Base-by-base conservation (phyloP, 768 basidiomycete species). In the Cystofilobasidium bisporidii region DNA sequence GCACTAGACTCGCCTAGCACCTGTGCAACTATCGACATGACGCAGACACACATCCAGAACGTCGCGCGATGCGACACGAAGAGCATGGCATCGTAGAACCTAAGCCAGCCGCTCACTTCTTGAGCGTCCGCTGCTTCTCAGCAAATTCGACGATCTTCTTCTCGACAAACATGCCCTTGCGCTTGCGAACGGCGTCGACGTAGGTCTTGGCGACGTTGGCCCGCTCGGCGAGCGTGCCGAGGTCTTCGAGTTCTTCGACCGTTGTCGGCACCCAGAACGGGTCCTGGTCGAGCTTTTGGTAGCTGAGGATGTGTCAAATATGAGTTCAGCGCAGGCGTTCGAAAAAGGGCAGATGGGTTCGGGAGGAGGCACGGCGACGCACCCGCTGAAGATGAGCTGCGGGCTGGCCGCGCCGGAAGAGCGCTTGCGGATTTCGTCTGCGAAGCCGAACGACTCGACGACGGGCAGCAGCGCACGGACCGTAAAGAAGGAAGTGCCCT, bases 381-480 rank as follows among this genome's bases (percentile, higher is more conserved):
- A 89, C 86, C 94, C 96, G 77, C 86, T 88, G 79, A 99, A 99
- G 71, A 99, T 89, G 26, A 99, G 81, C 74, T 98, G 96, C 0
- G 96, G 96, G 72, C 89, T 94, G 0, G 96, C 96, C 5, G 94
- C 94, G 3, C 96, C 96, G 0, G 94, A 97, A 0, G 96, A 97
- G 33, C 88, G 82, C 74, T 91, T 98, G 50, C 94, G 86, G 71
- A 99, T 97, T 73, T 98, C 94, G 77, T 92, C 91, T 30, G 92
- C 89, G 76, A 99, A 97, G 0, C 94, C 93, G 75, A 98, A 99
- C 77, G 89, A 91, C 78, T 98, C 96, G 15, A 96, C 89, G 10
- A 98, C 93, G 1, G 96, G 96, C 24, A 99, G 78, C 69, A 96
- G 79, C 0, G 96, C 89, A 10, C 86, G 84, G 26, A 99, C 86